phyloP scores from a whole-genome alignment of 169 alveolate species.

The Condylostoma magnum region DNA sequence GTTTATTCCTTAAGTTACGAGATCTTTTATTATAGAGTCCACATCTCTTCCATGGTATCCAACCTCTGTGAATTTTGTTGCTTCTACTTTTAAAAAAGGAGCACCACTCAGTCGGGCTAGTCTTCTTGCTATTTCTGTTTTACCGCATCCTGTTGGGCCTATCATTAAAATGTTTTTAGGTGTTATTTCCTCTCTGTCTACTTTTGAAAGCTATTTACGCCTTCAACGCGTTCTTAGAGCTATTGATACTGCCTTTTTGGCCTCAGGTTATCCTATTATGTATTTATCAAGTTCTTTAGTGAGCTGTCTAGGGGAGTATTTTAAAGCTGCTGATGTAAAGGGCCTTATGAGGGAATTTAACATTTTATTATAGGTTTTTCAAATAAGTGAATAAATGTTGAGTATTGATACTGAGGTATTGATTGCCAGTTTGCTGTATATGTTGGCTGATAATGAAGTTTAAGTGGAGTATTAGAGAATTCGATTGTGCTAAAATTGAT shows the following conservation, averaged over 20 bases:
- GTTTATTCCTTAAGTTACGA: constrained; percentile 41
- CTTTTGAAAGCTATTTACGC: constrained; percentile 59
- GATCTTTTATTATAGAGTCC: constrained; percentile 77
- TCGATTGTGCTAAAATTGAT: not conserved
- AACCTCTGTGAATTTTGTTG: constrained; percentile 91
- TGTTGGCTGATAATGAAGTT: constrained; percentile 12
- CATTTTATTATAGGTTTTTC: not conserved
- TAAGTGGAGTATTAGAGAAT: not conserved
- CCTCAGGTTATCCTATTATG: constrained; percentile 80
- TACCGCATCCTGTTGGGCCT: constrained; percentile 90
- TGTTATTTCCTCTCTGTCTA: constrained; percentile 63
- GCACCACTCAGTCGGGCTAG: constrained; percentile 83
- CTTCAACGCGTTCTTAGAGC: constrained; percentile 77
- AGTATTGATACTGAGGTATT: constrained; percentile 31
- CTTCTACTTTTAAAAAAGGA: constrained; percentile 89
- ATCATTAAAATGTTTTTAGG: constrained; percentile 85
- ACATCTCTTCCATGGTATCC: constrained; percentile 92
- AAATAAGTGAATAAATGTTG: too few species aligned
- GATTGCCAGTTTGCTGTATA: constrained; percentile 15
- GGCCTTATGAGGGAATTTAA: not conserved
- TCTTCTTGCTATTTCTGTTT: constrained; percentile 87
- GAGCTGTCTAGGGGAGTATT: constrained; percentile 45
- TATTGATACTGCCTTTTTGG: constrained; percentile 80
- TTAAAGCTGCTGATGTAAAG: not conserved
- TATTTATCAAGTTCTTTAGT: constrained; percentile 48